Evolutionary conservation across 495 filamentous ascomycete genomes (phyloP).

Genomic region (Trichoderma orchidacearum): DNA sequence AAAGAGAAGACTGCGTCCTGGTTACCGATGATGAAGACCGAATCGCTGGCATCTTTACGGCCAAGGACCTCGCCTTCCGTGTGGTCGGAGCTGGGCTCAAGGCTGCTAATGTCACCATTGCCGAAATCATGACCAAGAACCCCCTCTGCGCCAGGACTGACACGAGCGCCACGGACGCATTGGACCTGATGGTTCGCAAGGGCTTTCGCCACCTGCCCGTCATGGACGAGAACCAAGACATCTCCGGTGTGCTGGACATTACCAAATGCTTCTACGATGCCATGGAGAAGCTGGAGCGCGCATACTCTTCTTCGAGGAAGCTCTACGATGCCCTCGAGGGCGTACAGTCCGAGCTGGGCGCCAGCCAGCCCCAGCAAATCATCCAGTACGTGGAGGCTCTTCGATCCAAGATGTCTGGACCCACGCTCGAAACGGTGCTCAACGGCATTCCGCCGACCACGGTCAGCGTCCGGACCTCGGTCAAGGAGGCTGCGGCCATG

Average conservation of each 20-base stretch:
- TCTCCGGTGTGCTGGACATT: slow-evolving; percentile 95
- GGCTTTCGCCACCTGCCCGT: slow-evolving; percentile 95
- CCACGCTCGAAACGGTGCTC: slow-evolving; percentile 86
- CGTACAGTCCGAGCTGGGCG: slow-evolving; percentile 94
- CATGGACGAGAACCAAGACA: slow-evolving; percentile 99
- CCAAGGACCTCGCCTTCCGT: slow-evolving; percentile 95
- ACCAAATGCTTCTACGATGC: slow-evolving; percentile 99
- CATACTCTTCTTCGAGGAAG: slow-evolving; percentile 90
- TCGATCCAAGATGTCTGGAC: slow-evolving; percentile 92
- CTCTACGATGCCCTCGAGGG: slow-evolving; percentile 95
- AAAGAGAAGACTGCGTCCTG: slow-evolving; percentile 96
- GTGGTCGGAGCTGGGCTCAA: slow-evolving; percentile 91
- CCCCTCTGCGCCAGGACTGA: slow-evolving; percentile 93
- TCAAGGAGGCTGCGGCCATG: slow-evolving; percentile 82
- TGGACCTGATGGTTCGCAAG: slow-evolving; percentile 96
- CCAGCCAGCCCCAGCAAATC: slow-evolving; percentile 93
- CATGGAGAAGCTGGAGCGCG: slow-evolving; percentile 97
- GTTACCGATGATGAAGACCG: slow-evolving; percentile 97
- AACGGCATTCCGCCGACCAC: slow-evolving; percentile 86
- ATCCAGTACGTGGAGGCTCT: slow-evolving; percentile 98
- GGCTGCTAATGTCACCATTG: slow-evolving; percentile 78
- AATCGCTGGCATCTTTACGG: slow-evolving; percentile 97
- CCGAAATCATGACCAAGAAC: slow-evolving; percentile 99
- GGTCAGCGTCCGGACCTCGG: slow-evolving; percentile 87
- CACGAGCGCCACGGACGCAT: slow-evolving; percentile 91